phyloP scores from a whole-genome alignment of 306 rosid species.

The Prunus padus region DNA sequence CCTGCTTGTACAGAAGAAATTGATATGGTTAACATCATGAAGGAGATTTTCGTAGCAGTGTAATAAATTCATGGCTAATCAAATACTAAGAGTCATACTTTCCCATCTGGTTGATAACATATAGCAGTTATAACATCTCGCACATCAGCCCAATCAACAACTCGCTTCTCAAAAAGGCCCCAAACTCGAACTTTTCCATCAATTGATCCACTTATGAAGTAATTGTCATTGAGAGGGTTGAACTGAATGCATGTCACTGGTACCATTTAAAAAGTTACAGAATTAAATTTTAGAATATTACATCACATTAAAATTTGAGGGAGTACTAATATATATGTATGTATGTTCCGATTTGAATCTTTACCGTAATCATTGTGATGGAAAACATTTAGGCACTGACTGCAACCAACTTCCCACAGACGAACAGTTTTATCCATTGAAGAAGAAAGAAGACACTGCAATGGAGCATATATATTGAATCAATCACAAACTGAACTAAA shows the following conservation, averaged over 20 bases:
- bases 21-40: constrained; percentile 14
- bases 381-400: constrained; percentile 56
- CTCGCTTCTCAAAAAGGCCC: constrained; percentile 69
- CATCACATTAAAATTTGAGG: not conserved
- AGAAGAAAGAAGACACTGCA: constrained; percentile 84
- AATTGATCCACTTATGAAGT: constrained; percentile 86
- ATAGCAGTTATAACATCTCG: constrained; percentile 79
- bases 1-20: constrained; percentile 47
- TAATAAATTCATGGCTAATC: constrained; percentile 8
- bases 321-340: not conserved
- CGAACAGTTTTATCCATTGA: constrained; percentile 93
- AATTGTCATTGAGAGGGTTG: constrained; percentile 69
- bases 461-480: constrained; percentile 24
- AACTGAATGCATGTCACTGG: constrained; percentile 87
- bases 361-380: constrained; percentile 78
- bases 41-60: constrained; percentile 5
- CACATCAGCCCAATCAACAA: constrained; percentile 83
- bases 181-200: constrained; percentile 92
- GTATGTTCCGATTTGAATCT: not conserved
- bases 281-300: constrained; percentile 4
- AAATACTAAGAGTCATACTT: constrained; percentile 43
- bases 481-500: not conserved
- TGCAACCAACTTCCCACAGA: constrained; percentile 65
- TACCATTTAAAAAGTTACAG: constrained; percentile 25
- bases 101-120: constrained; percentile 73